Conservation (phyloP, 2,329 filamentous ascomycete species). For the Dothistroma pini region DNA sequence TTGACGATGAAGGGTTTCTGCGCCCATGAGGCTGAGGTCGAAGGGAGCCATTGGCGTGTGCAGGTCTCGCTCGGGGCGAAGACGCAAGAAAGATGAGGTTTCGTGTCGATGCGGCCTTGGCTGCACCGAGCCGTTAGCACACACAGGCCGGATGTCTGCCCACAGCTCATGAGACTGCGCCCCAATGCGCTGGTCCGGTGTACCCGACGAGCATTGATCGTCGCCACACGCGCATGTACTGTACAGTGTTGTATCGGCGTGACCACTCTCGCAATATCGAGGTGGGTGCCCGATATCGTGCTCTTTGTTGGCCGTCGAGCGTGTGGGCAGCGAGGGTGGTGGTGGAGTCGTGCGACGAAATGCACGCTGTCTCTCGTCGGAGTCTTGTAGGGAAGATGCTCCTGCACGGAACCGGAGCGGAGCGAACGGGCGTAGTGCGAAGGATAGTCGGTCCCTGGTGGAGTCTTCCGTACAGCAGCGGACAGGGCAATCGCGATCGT, state of each 20-base stretch:
- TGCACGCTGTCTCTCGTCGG: too few species aligned
- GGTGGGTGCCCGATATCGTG: too few species aligned
- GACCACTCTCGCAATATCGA: background rate
- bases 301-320: background rate
- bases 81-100: background rate
- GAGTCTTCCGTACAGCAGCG: too few species aligned
- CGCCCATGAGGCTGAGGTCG: constrained; percentile 2
- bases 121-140: background rate
- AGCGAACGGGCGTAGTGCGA: too few species aligned
- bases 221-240: background rate
- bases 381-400: too few species aligned
- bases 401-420: too few species aligned
- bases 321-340: too few species aligned
- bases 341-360: too few species aligned
- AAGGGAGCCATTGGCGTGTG: constrained; percentile 4
- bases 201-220: background rate
- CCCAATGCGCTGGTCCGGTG: background rate
- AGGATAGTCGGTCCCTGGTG: too few species aligned
- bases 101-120: background rate
- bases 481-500: too few species aligned
- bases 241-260: background rate
- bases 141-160: constrained; percentile 6
- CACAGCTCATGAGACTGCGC: constrained; percentile 8
- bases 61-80: background rate
- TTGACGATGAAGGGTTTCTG: background rate